phyloP scores from a whole-genome alignment of 202 grass and related monocot genomes.

The Panicum hallii region DNA sequence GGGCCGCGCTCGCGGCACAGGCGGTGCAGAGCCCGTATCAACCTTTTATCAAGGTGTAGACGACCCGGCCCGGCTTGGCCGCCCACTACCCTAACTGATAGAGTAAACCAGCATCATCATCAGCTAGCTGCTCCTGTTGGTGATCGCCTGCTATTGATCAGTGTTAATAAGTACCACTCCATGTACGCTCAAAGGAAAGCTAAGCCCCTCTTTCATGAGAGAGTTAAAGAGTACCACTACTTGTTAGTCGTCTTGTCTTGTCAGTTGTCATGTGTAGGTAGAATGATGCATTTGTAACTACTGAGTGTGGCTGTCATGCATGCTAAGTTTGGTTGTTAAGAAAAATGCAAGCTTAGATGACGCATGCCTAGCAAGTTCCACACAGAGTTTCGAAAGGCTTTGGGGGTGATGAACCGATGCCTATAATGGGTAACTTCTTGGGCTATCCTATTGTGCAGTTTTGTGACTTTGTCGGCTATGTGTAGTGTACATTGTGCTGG shows the following conservation, averaged over 20 bases:
- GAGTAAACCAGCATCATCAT: not conserved
- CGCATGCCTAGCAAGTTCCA: not conserved
- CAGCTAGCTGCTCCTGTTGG: not conserved
- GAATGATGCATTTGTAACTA: not conserved
- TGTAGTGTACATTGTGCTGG: too few species aligned
- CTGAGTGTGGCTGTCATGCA: not conserved
- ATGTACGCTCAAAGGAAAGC: slow-evolving; percentile 34
- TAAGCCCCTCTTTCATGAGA: slow-evolving; percentile 9
- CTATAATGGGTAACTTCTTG: not conserved
- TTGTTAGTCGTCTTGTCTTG: slow-evolving; percentile 7
- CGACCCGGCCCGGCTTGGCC: not conserved
- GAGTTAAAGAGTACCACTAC: slow-evolving; percentile 33
- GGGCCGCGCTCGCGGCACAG: slow-evolving; percentile 33
- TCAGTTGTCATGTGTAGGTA: slow-evolving; percentile 4
- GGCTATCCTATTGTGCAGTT: not conserved
- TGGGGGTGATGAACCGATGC: too few species aligned
- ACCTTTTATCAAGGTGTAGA: slow-evolving; percentile 33
- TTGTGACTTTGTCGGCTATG: not conserved
- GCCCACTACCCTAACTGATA: slow-evolving; percentile 4
- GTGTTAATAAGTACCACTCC: slow-evolving; percentile 33
- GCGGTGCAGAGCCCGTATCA: slow-evolving; percentile 38
- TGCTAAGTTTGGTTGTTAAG: not conserved
- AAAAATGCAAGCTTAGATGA: slow-evolving; percentile 1
- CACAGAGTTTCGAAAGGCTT: not conserved
- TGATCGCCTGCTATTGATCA: not conserved